Base-by-base conservation (phyloP, 2,329 filamentous ascomycete species). In the Aspergillus oerlinghausenensis region DNA sequence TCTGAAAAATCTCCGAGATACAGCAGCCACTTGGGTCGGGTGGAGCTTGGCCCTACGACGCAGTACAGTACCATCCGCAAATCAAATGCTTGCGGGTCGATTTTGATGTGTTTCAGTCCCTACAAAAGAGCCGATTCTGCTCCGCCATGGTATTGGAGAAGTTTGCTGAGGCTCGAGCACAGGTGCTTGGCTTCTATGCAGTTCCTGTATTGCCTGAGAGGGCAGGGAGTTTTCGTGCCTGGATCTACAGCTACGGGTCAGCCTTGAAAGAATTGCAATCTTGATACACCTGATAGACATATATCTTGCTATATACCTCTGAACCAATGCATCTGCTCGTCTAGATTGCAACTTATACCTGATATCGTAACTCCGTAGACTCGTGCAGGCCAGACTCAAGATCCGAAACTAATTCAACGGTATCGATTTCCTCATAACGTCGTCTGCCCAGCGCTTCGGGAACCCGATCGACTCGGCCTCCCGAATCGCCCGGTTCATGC, bases 401-500 rank as follows among this genome's bases (percentile, higher is more conserved):
- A 35, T 11, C n/a, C 21, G 6, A 25, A 35, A 25, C 48, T 59
- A 66, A 25, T 60, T 50, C 48, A 49, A 42, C 4, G 71, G 72
- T 56, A 77, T 73, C 55, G 66, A 73, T 58, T 60, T 68, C 62
- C 75, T 68, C 65, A 77, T 70, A 23, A 77, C 73, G 40, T 66
- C 66, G 26, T 73, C 65, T 17, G 74, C 66, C 75, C 75, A 75
- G 26, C 57, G 50, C 51, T 38, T 55, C 8, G 70, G 65, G 49
- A 75, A 60, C 19, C 75, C 75, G 51, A 77, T 62, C 23, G 53
- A 56, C 48, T 70, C 67, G 6, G 70, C 68, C 62, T 77, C 75
- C 8, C 64, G 56, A 61, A 77, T 75, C n/a, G 67, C 75, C 32
- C 75, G 66, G 57, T 77, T 76, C 75, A 77, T 77, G 52, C 75